phyloP scores from a whole-genome alignment of 202 grass and related monocot genomes.

The Carex sylvatica region DNA sequence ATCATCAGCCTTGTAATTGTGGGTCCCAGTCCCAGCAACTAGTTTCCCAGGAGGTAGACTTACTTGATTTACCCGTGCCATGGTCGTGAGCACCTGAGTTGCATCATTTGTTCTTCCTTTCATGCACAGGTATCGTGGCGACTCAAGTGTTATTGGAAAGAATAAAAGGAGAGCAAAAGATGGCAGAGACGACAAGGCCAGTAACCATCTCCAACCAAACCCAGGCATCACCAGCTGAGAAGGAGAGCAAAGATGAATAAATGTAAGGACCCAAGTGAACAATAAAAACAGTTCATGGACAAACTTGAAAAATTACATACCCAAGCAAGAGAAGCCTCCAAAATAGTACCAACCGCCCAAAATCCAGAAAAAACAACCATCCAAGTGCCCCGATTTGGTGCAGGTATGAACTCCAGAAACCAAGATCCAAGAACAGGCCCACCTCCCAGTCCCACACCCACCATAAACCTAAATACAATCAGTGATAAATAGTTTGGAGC shows the following conservation, averaged over 20 bases:
- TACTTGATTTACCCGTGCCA: conserved; percentile 63
- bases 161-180: conserved; percentile 85
- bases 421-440: conserved; percentile 92
- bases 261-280: not conserved
- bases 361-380: conserved; percentile 92
- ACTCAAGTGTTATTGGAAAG: conserved; percentile 73
- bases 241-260: not conserved
- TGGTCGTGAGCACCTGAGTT: conserved; percentile 67
- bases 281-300: not conserved
- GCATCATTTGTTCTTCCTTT: conserved; percentile 72
- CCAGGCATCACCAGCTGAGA: conserved; percentile 73
- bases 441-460: conserved; percentile 81
- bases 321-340: conserved; percentile 98
- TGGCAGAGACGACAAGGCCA: conserved; percentile 75
- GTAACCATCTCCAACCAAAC: conserved; percentile 94
- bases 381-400: conserved; percentile 88
- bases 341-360: conserved; percentile 90
- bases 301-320: conserved; percentile 36
- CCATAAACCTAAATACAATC: conserved; percentile 82
- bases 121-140: conserved; percentile 89
- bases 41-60: conserved; percentile 62
- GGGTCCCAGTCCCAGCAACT: conserved; percentile 40
- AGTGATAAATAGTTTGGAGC: conserved; percentile 85
- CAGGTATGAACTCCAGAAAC: conserved; percentile 95
- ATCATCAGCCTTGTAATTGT: conserved; percentile 4